phyloP scores from a whole-genome alignment of 75 land plant genomes.

The Pinus albicaulis region DNA sequence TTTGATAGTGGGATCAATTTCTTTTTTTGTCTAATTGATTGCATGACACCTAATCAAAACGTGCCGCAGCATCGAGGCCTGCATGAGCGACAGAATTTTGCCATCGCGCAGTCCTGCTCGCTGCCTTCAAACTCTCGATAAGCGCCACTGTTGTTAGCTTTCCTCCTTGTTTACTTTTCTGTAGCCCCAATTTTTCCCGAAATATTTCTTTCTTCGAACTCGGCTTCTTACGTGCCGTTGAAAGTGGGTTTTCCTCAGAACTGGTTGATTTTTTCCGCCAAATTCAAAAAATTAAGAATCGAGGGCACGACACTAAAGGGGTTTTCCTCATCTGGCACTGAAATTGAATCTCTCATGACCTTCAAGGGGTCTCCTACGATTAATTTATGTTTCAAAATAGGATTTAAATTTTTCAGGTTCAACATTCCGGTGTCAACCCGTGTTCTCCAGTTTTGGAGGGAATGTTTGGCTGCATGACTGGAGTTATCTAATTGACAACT shows the following conservation, averaged over 20 bases:
- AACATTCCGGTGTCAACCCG: neutral
- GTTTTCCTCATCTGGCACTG: neutral
- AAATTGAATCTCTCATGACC: neutral
- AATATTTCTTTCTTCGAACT: neutral
- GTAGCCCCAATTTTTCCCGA: neutral
- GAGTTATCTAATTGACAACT: neutral
- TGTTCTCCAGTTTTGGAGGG: neutral
- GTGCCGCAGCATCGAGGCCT: constrained; percentile 14
- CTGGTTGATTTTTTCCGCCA: no score
- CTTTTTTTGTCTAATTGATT: no score
- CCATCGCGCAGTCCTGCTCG: neutral
- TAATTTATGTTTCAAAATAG: neutral
- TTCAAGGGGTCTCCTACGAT: neutral
- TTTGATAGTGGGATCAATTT: no score
- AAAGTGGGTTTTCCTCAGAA: neutral
- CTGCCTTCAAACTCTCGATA: neutral
- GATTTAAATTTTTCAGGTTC: neutral
- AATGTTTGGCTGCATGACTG: neutral
- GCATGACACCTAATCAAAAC: no score
- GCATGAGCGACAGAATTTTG: constrained; percentile 8
- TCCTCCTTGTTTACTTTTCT: neutral
- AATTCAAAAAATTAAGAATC: no score
- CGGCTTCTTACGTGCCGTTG: neutral
- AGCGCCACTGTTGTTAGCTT: neutral
- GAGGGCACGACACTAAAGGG: neutral